Base-by-base conservation (phyloP, 805 yeast species). In the Ogataea trehalophila region DNA sequence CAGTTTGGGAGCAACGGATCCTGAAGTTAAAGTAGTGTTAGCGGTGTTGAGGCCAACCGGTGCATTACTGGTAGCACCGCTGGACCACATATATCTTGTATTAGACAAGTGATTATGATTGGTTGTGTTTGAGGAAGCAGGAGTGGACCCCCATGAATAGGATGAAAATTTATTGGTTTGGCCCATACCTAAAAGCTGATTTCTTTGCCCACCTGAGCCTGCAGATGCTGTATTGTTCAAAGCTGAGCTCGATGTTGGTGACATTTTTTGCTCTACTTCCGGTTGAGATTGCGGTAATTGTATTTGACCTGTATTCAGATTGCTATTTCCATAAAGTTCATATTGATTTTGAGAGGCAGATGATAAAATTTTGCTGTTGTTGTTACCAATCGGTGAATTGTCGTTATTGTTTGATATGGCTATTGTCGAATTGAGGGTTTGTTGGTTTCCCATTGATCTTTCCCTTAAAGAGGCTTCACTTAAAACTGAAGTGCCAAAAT, bases 71-170 rank as follows among this genome's bases (percentile, higher is more conserved):
- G 54, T 53, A 4, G 53, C 51, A 5, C 51, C 49, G 7, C 54
- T 48, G 8, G 56, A 53, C 59, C 56, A 52, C 37, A 53, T 42
- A 37, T 55, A 54, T 45, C 59, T 52, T 23, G 51, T 46, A 8
- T 51, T 47, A 7, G 49, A 42, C 4, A 53, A 15, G 26, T 43
- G 37, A 23, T 42, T 47, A 36, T 48, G 51, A 17, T 47, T 51
- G 36, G 48, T 52, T 14, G 54, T 40, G 18, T 50, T 45, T 8
- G 59, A 43, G 5, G 56, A 46, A 7, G 48, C 42, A 6, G 54
- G 43, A 2, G 50, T 26, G 3, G 54, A 37, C 6, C 45, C 48
- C 58, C 59, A 55, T 2, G 56, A 49, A 38, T 55, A 55, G 9
- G 33, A 37, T 5, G 47, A 42, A 46, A 44, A 51, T 33, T 54